Percentiles rank a stretch among this genome's conserved stretches.
Evolutionary conservation across 23 red algal genomes (phyloP).

Genomic region (Gracilaria domingensis): DNA sequence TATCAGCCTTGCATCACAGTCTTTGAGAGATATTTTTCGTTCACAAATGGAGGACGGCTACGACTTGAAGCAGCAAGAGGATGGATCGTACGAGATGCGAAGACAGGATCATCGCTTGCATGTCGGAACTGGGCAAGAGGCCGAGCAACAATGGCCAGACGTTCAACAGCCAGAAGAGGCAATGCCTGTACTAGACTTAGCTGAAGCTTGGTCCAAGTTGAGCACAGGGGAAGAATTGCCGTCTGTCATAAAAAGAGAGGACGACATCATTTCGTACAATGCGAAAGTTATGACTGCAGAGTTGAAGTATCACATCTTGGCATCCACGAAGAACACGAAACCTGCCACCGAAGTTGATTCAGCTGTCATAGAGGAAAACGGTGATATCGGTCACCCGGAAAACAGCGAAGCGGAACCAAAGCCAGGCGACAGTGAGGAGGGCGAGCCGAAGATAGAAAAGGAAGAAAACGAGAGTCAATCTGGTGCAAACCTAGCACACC

Average conservation of each 20-base stretch:
- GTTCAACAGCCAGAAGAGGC: not conserved
- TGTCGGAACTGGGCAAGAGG: conserved; percentile 42
- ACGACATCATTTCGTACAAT: conserved; percentile 19
- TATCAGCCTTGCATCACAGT: not conserved
- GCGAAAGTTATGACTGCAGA: conserved; percentile 30
- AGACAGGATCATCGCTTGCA: conserved; percentile 38
- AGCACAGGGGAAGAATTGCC: conserved; percentile 24
- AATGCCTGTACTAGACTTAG: conserved; percentile 35
- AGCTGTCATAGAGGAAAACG: not conserved
- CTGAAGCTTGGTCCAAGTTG: conserved; percentile 24
- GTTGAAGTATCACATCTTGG: conserved; percentile 51
- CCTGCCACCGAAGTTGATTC: conserved; percentile 2
- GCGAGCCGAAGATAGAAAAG: not conserved
- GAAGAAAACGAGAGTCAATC: not conserved
- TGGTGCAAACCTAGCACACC: conserved; percentile 8
- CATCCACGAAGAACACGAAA: conserved; percentile 15
- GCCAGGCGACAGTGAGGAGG: not conserved
- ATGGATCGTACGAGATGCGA: conserved; percentile 32
- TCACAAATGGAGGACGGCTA: not conserved
- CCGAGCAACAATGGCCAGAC: conserved; percentile 46
- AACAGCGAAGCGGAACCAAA: not conserved
- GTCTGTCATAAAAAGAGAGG: not conserved
- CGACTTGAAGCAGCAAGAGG: conserved; percentile 28
- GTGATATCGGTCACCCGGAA: not conserved
- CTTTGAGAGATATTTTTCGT: not conserved